Evolutionary conservation across 768 basidiomycete genomes (phyloP), one percentile per base, ranked within the genome.

Genomic region (Panaeolus cyanescens): DNA sequence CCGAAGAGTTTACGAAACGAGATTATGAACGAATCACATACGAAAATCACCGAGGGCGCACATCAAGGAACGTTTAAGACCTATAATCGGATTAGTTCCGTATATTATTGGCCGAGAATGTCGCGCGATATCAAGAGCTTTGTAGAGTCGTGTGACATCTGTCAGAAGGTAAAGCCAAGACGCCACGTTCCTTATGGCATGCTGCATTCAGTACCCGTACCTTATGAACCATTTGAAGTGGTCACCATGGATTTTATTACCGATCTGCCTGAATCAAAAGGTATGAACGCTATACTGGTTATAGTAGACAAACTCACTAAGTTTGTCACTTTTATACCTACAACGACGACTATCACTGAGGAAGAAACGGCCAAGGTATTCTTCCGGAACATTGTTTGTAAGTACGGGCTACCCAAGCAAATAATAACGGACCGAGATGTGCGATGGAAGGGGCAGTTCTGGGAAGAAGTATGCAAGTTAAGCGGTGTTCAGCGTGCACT

Each of bases 251-350:
- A 78, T 45, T 74, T 76, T 20, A 73, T 80, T 0, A 67, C 70
- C 1, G 70, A 74, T 10, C 66, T 80, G 1, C 77, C 77, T 0
- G 3, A 36, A 0, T 73, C 71, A 7, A 55, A 70, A 4, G 75
- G 71, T 0, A 75, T 58, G 61, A 63, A 73, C 54, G 68, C 62
- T 30, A 62, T 76, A 0, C 63, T 75, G 17, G 75, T 78, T 0
- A 67, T 82, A 1, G 74, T 81, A 6, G 72, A 74, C 55, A 67
- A 71, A 56, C 62, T 74, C 0, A 76, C 77, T 3, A 84, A 83
- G 59, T 72, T 71, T 64, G 75, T 65, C 0, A 70, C 76, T 15
- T 80, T 83, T 65, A 72, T 81, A n/a, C 78, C 80, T 4, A 60
- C 65, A 36, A 57, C 58, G 12, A 67, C 71, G 5, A 65, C 30